Conservation (phyloP, 345 rosid species). For the Geranium brycei region DNA sequence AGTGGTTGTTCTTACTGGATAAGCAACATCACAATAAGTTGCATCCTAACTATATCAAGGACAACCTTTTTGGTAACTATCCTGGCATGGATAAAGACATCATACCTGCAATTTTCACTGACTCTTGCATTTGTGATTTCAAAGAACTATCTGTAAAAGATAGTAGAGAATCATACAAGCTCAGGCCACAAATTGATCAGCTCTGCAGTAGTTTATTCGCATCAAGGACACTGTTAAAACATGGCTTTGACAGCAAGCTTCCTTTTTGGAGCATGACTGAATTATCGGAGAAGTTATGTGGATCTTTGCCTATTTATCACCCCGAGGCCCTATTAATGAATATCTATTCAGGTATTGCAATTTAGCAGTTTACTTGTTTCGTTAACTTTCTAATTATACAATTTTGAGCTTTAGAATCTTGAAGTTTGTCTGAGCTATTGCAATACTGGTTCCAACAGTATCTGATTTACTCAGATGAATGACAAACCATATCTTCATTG, state of each 20-base stretch:
- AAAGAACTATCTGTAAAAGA: slow-evolving; percentile 14
- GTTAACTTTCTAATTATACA: background rate
- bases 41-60: slow-evolving; percentile 11
- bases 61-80: slow-evolving; percentile 15
- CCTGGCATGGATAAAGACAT: slow-evolving; percentile 14
- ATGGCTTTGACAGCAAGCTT: slow-evolving; percentile 17
- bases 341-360: slow-evolving; percentile 59
- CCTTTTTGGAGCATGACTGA: slow-evolving; percentile 43
- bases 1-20: slow-evolving; percentile 36
- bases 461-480: background rate
- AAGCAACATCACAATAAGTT: slow-evolving; percentile 17
- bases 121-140: slow-evolving; percentile 15
- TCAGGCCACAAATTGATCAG: slow-evolving; percentile 15
- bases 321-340: slow-evolving; percentile 60
- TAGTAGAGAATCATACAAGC: slow-evolving; percentile 13
- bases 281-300: slow-evolving; percentile 40
- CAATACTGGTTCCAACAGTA: background rate
- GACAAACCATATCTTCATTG: background rate
- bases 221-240: slow-evolving; percentile 17
- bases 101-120: slow-evolving; percentile 23
- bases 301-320: slow-evolving; percentile 57
- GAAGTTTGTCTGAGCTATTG: background rate
- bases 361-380: slow-evolving; percentile 2
- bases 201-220: slow-evolving; percentile 17
- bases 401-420: background rate